phyloP scores from a whole-genome alignment of 208 protist species.

The Leishmania major region DNA sequence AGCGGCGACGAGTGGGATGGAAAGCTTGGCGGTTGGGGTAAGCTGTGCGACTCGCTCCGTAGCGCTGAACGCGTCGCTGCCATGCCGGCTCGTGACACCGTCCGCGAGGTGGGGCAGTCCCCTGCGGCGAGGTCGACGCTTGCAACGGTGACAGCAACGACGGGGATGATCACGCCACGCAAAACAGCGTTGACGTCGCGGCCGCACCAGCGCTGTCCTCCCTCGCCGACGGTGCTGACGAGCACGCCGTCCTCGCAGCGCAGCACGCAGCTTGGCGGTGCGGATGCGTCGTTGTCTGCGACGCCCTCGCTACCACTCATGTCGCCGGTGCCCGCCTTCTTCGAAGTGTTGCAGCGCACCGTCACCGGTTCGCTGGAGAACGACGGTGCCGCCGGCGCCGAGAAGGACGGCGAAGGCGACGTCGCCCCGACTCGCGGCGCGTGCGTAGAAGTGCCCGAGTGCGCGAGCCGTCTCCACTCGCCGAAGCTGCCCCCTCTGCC shows the following conservation, averaged over 20 bases:
- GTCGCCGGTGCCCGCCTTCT: conserved; percentile 27
- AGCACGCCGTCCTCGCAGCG: conserved; percentile 8
- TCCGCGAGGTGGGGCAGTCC: neutral
- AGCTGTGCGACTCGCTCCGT: neutral
- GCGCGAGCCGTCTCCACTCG: conserved; percentile 6
- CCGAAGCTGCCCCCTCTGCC: conserved; percentile 6
- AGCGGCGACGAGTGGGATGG: neutral
- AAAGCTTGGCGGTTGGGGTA: neutral
- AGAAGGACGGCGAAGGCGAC: too few relatives aligned
- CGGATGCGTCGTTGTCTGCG: neutral
- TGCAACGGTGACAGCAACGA: neutral
- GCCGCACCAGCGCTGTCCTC: neutral
- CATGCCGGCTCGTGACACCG: neutral
- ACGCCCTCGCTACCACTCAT: neutral
- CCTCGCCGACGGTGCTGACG: neutral
- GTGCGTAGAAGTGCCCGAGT: conserved; percentile 18
- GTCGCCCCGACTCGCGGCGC: neutral
- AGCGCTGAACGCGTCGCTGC: neutral
- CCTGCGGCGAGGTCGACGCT: neutral
- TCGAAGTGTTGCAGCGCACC: conserved; percentile 18
- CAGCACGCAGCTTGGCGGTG: conserved; percentile 7
- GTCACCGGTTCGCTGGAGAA: neutral
- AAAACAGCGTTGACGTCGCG: neutral
- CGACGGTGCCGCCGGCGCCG: neutral
- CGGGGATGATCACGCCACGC: neutral